Evolutionary conservation across 805 yeast genomes (phyloP), one percentile per base, ranked within the genome.

Genomic region (Blastobotrys peoriensis): DNA sequence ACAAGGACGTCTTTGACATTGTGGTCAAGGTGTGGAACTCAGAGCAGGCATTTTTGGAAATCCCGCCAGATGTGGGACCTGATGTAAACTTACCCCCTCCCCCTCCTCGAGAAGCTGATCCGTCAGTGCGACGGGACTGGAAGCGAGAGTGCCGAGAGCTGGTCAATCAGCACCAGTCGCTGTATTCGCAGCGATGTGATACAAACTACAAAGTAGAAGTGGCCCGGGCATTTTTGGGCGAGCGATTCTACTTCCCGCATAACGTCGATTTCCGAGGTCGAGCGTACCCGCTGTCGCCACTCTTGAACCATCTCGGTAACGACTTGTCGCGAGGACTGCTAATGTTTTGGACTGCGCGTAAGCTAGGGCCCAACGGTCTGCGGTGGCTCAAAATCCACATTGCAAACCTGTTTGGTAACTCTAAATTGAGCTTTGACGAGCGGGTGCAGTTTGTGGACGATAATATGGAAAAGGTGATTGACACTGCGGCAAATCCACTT

Each of bases 121-220:
- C 96, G 0, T 65, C 73, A 16, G 83, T 69, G 5, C 71, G 83
- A 36, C 74, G 79, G 45, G 82, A 78, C 40, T 86, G 93, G 76
- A 80, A 80, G 53, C 69, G 78, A 21, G 63, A 69, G 40, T 77
- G 85, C 46, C 80, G 79, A 45, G 71, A 68, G 30, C 55, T 76
- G 5, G 71, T 79, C 17, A 76, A 79, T 51, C 81, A 77, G 36
- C 80, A 79, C 48, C 76, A 84, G 8, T 70, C 82, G 18, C 71
- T 75, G 50, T 79, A 93, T 63, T 89, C 98, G 0, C 84, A 82
- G 61, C 78, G 98, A 63, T 93, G 98, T 68, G 97, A 89, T 64
- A 73, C 86, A 50, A 91, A 93, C 62, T 93, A 93, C 63, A 93
- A 87, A 62, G 67, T 93, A 42, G 98, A 93, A 63, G 87, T 93